phyloP scores from a whole-genome alignment of 2,329 filamentous ascomycete species.

The Neofusicoccum parvum region DNA sequence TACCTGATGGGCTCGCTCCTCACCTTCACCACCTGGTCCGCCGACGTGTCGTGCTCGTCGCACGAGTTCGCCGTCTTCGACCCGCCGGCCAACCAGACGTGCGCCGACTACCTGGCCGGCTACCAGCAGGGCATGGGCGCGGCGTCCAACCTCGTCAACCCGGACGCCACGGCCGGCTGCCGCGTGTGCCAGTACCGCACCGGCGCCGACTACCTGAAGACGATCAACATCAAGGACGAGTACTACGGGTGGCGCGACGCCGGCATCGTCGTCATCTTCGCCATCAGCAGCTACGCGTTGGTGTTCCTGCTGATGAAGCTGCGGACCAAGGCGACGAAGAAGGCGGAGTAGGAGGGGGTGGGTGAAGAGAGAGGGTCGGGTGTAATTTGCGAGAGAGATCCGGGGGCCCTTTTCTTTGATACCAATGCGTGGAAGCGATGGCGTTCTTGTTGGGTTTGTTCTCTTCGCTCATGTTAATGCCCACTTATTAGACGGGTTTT shows the following conservation, averaged over 20 bases:
- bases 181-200: conserved; percentile 61
- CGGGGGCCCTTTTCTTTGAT: no score
- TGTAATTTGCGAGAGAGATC: neutral
- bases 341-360: conserved; percentile 31
- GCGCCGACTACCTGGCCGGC: conserved; percentile 57
- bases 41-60: conserved; percentile 40
- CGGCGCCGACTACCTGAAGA: conserved; percentile 62
- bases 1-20: conserved; percentile 46
- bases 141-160: conserved; percentile 60
- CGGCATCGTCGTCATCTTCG: conserved; percentile 61
- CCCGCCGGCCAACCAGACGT: conserved; percentile 57
- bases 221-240: conserved; percentile 58
- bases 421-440: no score
- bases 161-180: conserved; percentile 58
- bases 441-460: no score
- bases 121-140: conserved; percentile 56
- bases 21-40: conserved; percentile 45
- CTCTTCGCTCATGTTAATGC: no score
- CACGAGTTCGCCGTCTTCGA: conserved; percentile 47
- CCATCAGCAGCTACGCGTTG: conserved; percentile 55
- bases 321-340: conserved; percentile 45
- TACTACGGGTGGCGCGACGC: conserved; percentile 69
- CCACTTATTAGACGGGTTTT: no score
- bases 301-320: conserved; percentile 49
- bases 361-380: no score